Percentiles rank a stretch among this genome's conserved stretches.
phyloP scores from a whole-genome alignment of 2,329 filamentous ascomycete species.

The Xylariaceae sp. region DNA sequence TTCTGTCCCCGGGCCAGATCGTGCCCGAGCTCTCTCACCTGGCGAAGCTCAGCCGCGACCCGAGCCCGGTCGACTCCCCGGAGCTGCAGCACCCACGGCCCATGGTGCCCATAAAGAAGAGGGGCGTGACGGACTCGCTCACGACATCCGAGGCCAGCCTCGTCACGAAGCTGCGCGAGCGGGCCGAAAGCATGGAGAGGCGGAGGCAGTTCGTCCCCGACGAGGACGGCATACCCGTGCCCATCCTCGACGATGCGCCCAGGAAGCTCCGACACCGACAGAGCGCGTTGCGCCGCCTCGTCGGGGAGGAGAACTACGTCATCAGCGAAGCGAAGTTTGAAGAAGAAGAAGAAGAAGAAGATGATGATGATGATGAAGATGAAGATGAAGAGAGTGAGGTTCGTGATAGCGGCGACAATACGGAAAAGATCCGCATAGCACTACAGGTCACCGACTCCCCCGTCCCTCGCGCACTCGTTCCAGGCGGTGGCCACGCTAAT shows the following conservation, averaged over 20 bases:
- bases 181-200: conserved; percentile 8
- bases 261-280: background rate
- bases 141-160: conserved; percentile 11
- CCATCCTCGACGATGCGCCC: background rate
- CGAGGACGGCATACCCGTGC: no score
- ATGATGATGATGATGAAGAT: no score
- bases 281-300: background rate
- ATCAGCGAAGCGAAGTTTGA: no score
- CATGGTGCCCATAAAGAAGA: background rate
- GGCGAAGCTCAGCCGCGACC: background rate
- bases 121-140: background rate
- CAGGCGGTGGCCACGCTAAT: no score
- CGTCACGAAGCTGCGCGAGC: conserved; percentile 12
- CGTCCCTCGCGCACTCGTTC: no score
- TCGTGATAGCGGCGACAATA: no score
- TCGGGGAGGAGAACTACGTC: no score
- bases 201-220: background rate
- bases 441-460: no score
- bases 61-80: background rate
- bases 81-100: background rate
- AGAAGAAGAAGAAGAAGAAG: no score
- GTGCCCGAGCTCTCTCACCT: conserved; percentile 10
- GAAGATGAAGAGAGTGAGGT: no score
- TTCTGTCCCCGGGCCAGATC: background rate
- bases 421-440: no score